phyloP scores from a whole-genome alignment of 805 yeast genomes.

The Spathaspora arborariae region DNA sequence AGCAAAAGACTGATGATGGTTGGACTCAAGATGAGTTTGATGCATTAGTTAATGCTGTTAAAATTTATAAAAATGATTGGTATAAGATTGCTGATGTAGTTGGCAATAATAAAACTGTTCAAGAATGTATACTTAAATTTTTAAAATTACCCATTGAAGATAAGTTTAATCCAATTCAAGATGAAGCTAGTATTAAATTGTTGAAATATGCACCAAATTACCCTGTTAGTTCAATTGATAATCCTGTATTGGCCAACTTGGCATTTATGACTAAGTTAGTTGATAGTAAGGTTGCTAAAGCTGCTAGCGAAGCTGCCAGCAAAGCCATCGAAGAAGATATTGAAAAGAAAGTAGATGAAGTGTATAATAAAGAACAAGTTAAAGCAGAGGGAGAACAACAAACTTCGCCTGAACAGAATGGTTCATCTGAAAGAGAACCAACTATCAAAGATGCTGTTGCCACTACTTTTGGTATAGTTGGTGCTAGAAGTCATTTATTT shows the following conservation, averaged over 20 bases:
- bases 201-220: slow-evolving; percentile 78
- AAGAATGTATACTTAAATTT: slow-evolving; percentile 77
- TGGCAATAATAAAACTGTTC: slow-evolving; percentile 61
- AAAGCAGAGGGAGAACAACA: slow-evolving; percentile 1
- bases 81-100: slow-evolving; percentile 61
- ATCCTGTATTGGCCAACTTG: slow-evolving; percentile 91
- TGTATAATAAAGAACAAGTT: slow-evolving; percentile 17
- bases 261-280: slow-evolving; percentile 82
- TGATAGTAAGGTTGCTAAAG: slow-evolving; percentile 80
- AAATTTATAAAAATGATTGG: slow-evolving; percentile 73
- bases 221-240: slow-evolving; percentile 82
- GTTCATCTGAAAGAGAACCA: slow-evolving; percentile 8
- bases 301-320: slow-evolving; percentile 68
- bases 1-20: slow-evolving; percentile 26
- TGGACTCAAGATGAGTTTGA: slow-evolving; percentile 72
- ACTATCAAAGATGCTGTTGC: slow-evolving; percentile 53
- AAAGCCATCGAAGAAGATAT: slow-evolving; percentile 44
- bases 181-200: slow-evolving; percentile 54
- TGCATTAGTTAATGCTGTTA: slow-evolving; percentile 58
- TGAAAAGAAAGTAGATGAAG: slow-evolving; percentile 32
- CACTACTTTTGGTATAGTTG: slow-evolving; percentile 71
- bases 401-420: slow-evolving; percentile 10
- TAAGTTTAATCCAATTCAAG: slow-evolving; percentile 47
- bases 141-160: slow-evolving; percentile 81
- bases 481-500: slow-evolving; percentile 75